Evolutionary conservation across 805 yeast genomes (phyloP).

Genomic region (Candida maltosa): DNA sequence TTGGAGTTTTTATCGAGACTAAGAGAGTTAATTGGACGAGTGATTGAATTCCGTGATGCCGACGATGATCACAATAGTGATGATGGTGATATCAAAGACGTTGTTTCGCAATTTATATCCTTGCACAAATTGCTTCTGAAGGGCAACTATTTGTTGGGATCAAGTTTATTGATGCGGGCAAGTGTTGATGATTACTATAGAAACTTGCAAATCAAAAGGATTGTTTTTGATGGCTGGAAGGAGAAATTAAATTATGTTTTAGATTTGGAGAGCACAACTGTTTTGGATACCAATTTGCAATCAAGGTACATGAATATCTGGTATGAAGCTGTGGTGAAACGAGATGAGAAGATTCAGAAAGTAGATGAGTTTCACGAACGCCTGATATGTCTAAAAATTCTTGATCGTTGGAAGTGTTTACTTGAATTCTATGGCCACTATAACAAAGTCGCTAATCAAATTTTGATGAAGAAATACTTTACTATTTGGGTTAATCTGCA

Average conservation of each 20-base stretch:
- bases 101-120: conserved; percentile 18
- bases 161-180: conserved; percentile 30
- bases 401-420: background rate
- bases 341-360: background rate
- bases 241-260: conserved; percentile 5
- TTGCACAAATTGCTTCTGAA: conserved; percentile 20
- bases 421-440: too few species aligned
- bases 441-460: background rate
- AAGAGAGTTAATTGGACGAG: conserved; percentile 15
- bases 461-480: background rate
- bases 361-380: too few species aligned
- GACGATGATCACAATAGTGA: too few species aligned
- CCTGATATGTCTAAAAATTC: background rate
- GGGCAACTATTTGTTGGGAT: conserved; percentile 6
- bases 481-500: background rate
- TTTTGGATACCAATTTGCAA: background rate
- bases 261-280: conserved; percentile 1
- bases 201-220: conserved; percentile 2
- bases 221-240: conserved; percentile 20
- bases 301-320: background rate
- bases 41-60: conserved; percentile 28
- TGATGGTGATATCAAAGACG: conserved; percentile 15
- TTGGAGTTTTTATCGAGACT: conserved; percentile 18
- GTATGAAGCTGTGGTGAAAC: background rate
- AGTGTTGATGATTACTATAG: conserved; percentile 16